These are phyloP conservation scores for Chrysoporthe deuterocubensis DNA, from an alignment of 2,329 filamentous ascomycete genomes.

Conservation along the genomic window DNA sequence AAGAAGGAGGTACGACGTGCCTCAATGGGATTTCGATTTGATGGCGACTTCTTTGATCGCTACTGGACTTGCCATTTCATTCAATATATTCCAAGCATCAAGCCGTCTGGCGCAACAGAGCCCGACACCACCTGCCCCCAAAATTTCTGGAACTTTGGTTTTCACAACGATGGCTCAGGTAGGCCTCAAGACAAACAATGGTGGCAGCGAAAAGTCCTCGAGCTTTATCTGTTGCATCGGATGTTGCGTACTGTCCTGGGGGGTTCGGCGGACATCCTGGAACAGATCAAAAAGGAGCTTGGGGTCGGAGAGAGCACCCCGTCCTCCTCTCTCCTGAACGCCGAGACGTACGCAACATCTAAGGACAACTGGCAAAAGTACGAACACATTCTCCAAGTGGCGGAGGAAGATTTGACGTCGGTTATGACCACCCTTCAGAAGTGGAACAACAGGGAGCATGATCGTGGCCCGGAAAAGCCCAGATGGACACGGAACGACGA, in stretches of 20 bases:
- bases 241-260: slow-evolving; percentile 23
- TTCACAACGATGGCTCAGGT: fast-evolving
- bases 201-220: slow-evolving; percentile 37
- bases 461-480: slow-evolving; percentile 34
- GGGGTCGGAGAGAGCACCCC: background rate
- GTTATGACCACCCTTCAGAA: slow-evolving; percentile 12
- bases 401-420: slow-evolving; percentile 15
- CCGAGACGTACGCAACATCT: background rate
- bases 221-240: slow-evolving; percentile 34
- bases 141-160: background rate
- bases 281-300: background rate
- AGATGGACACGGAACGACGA: slow-evolving; percentile 41
- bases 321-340: background rate
- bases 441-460: slow-evolving; percentile 35
- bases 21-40: slow-evolving; percentile 35
- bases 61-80: slow-evolving; percentile 40
- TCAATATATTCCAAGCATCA: slow-evolving; percentile 25
- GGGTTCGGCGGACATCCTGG: background rate
- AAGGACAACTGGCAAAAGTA: slow-evolving; percentile 12
- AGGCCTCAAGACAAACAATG: slow-evolving; percentile 29
- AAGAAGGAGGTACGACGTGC: slow-evolving; percentile 28
- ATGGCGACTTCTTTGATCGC: slow-evolving; percentile 39
- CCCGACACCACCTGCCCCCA: background rate
- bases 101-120: too few species aligned
- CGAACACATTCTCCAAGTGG: slow-evolving; percentile 9